Evolutionary conservation across 2,329 filamentous ascomycete genomes (phyloP), one percentile per base, ranked within the genome.

Genomic region (Bipolaris bicolor): DNA sequence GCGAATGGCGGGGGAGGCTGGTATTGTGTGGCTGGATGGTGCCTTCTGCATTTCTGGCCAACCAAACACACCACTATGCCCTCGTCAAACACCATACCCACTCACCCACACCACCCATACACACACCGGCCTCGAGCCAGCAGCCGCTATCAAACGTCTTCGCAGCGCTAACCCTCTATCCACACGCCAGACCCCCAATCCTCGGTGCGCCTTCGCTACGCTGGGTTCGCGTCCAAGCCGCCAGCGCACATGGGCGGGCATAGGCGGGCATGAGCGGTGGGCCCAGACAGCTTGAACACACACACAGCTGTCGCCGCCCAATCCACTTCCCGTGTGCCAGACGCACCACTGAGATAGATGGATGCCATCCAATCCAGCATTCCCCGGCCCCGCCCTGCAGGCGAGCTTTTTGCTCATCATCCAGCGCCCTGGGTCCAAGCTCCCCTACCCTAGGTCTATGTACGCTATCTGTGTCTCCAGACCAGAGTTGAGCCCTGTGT

Each of bases 1-100:
- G 51, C 60, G 54, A 33, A 58, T 52, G 33, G 65, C 65, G 67
- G 67, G 66, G 63, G 58, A 65, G 63, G 61, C 61, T 66, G 65
- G 64, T 61, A 56, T 46, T 39, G 39, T 48, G 63, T 64, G 67
- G 66, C 65, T 70, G 67, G 67, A 55, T 24, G 11, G 39, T 59
- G 55, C 60, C 59, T 60, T 47, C 37, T 37, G 39, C 51, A 39
- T 62, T 60, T 60, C 52, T 15, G 31, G 45, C 63, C 60, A 62
- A 61, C 59, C 51, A 58, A 58, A 31, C 48, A 44, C 51, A 46
- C 47, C 46, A 49, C 36, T 15, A 43, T 48, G 39, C 18, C 31
- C 31, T 40, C 37, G 34, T 45, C 44, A 40, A 31, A 31, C 29
- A 31, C 11, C 10, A 31, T 31, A 13, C 29, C 29, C 15, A 43